A percentile compares a stretch with the other conserved stretches of the same genome.
Conservation (phyloP, 805 yeast genomes). For the Wickerhamomyces hampshirensis region DNA sequence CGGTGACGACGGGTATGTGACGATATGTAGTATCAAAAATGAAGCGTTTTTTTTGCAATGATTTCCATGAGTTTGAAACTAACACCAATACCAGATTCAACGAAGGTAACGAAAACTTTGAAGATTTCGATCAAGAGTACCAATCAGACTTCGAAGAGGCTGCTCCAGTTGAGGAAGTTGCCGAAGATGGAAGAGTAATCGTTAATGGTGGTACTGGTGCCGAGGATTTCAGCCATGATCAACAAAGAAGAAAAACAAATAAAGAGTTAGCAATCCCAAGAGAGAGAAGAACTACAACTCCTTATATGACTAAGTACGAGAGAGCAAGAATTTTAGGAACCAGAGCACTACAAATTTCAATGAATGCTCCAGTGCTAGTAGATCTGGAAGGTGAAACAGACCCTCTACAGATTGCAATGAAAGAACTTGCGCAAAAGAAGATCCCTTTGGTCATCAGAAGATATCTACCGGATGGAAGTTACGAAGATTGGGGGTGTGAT, state of each 20-base stretch:
- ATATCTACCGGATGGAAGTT: constrained; percentile 94
- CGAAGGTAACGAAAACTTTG: constrained; percentile 64
- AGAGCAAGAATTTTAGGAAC: constrained; percentile 97
- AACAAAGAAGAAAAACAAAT: constrained; percentile 53
- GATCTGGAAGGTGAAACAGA: constrained; percentile 99
- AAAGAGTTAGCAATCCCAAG: constrained; percentile 84
- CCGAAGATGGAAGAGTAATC: constrained; percentile 65
- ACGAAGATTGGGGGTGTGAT: constrained; percentile 99
- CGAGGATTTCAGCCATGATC: constrained; percentile 39
- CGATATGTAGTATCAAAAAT: no score
- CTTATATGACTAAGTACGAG: constrained; percentile 98
- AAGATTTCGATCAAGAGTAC: constrained; percentile 82
- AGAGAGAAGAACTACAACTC: constrained; percentile 89
- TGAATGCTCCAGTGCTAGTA: constrained; percentile 97
- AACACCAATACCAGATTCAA: constrained; percentile 41
- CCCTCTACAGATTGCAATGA: constrained; percentile 96
- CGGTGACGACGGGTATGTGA: constrained; percentile 45
- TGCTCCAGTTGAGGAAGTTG: constrained; percentile 31
- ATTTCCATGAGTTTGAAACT: neutral
- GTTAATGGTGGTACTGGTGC: constrained; percentile 68
- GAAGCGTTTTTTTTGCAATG: no score
- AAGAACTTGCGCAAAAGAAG: constrained; percentile 90
- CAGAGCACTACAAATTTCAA: constrained; percentile 92
- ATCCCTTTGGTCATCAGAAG: constrained; percentile 95
- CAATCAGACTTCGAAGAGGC: constrained; percentile 67